Evolutionary conservation across 495 filamentous ascomycete species (phyloP), one percentile per base, ranked within the genome.

Genomic region (Coniosporium apollinis): DNA sequence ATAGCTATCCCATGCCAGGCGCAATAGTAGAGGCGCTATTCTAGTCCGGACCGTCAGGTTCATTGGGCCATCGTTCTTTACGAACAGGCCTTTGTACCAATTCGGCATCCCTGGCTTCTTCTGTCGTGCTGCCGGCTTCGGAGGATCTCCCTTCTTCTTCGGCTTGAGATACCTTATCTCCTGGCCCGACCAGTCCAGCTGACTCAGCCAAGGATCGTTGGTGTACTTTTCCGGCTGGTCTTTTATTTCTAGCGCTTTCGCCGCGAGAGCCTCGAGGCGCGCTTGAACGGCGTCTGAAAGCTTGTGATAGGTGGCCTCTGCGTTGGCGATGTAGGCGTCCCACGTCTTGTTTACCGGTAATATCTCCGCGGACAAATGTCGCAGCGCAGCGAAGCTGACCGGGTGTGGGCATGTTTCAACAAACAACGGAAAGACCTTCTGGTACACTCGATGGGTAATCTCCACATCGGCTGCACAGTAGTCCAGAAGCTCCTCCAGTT

Each of bases 381-480:
- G 70, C 19, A 96, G 66, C 8, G 89, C 87, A 4, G 82, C 86
- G 50, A 99, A 99, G 55, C 84, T 96, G 41, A 96, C 89, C 2
- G 89, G 91, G 58, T 99, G 91, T 3, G 91, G 87, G 46, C 89
- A 96, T 21, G 79, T 76, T 21, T 79, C 60, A 8, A 94, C 62
- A 50, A 92, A 99, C 30, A 75, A 72, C 1, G 84, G 82, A 33
- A 99, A 89, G 2, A 96, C 82, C 35, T 79, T 81, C 52, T 79
- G 76, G 57, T 83, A 99, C 4, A 99, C 85, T 25, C 75, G 71
- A 50, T 96, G 91, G 0, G 89, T 94, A 43, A 91, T 73, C 21
- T 74, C 75, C 21, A 94, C 87, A 65, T 99, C 89, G 2, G 84
- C 82, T 15, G 91, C 91, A 50, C 89, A 99, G 56, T 99, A 99